Conservation (phyloP, 177 flowering plant species). For the Vitis hybrid region DNA sequence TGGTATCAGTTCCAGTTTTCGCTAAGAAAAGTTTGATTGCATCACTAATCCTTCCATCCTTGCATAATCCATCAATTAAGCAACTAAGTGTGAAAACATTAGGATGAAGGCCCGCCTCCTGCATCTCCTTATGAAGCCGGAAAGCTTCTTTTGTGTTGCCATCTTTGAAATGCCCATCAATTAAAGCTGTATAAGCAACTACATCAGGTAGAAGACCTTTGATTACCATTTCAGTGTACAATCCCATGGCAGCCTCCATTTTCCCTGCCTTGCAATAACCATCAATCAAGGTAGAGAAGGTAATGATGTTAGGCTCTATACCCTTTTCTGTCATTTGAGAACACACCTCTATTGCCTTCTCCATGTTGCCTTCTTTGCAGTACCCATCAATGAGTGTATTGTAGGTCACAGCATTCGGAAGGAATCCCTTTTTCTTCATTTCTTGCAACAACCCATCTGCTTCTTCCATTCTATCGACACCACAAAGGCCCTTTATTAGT, state of each 20-base stretch:
- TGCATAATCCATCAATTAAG: slow-evolving; percentile 69
- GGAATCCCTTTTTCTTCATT: slow-evolving; percentile 46
- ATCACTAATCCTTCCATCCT: slow-evolving; percentile 45
- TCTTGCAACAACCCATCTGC: slow-evolving; percentile 37
- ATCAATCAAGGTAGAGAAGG: slow-evolving; percentile 61
- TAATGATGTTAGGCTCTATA: slow-evolving; percentile 55
- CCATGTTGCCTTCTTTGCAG: slow-evolving; percentile 54
- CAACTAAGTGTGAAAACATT: slow-evolving; percentile 57
- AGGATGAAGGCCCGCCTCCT: slow-evolving; percentile 42
- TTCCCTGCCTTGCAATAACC: slow-evolving; percentile 60
- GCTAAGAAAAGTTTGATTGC: slow-evolving; percentile 52
- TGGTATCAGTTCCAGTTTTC: slow-evolving; percentile 8
- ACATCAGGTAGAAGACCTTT: slow-evolving; percentile 72
- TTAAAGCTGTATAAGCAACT: slow-evolving; percentile 60
- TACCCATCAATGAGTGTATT: slow-evolving; percentile 66
- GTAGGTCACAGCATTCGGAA: slow-evolving; percentile 49
- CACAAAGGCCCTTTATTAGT: slow-evolving; percentile 61
- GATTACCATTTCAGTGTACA: slow-evolving; percentile 67
- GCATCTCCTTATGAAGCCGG: slow-evolving; percentile 54
- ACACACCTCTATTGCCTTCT: slow-evolving; percentile 55
- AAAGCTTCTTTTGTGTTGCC: slow-evolving; percentile 59
- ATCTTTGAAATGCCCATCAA: slow-evolving; percentile 64
- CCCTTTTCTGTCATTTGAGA: slow-evolving; percentile 61
- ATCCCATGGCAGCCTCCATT: slow-evolving; percentile 60
- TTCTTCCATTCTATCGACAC: slow-evolving; percentile 41